Conservation (phyloP, 805 yeast genomes). For the Torulaspora franciscae region DNA sequence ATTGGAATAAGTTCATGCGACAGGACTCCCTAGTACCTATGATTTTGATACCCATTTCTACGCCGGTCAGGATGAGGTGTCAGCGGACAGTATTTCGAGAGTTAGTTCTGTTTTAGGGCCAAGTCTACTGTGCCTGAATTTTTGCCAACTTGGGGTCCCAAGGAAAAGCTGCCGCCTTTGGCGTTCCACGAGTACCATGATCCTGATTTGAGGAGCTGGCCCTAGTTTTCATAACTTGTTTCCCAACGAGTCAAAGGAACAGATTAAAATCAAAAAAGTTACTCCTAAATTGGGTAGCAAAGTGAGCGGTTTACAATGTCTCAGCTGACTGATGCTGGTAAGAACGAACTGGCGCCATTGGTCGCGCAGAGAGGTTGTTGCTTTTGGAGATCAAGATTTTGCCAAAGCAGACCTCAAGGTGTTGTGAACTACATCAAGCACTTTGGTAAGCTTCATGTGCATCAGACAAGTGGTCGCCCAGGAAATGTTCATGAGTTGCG, state of each 20-base stretch:
- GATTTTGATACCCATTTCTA: constrained; percentile 30
- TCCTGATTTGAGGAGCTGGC: constrained; percentile 15
- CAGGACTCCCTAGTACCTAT: constrained; percentile 18
- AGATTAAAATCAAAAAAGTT: constrained; percentile 33
- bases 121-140: constrained; percentile 29
- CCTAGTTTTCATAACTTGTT: constrained; percentile 13
- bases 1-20: constrained; percentile 4
- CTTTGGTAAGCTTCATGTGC: constrained; percentile 66
- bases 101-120: constrained; percentile 19
- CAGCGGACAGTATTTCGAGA: constrained; percentile 32
- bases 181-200: constrained; percentile 11
- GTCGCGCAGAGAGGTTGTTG: constrained; percentile 66
- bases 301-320: constrained; percentile 56
- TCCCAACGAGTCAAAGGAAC: constrained; percentile 12
- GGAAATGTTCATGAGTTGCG: constrained; percentile 54
- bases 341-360: constrained; percentile 61
- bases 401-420: constrained; percentile 45
- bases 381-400: constrained; percentile 62
- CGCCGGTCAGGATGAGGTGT: constrained; percentile 24
- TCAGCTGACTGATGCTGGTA: constrained; percentile 46
- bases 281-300: constrained; percentile 69
- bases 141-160: constrained; percentile 28
- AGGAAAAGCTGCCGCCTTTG: constrained; percentile 19
- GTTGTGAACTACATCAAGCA: constrained; percentile 49
- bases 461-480: constrained; percentile 69